Evolutionary conservation across 2,329 filamentous ascomycete genomes (phyloP).

Genomic region (Xylariaceae sp.): DNA sequence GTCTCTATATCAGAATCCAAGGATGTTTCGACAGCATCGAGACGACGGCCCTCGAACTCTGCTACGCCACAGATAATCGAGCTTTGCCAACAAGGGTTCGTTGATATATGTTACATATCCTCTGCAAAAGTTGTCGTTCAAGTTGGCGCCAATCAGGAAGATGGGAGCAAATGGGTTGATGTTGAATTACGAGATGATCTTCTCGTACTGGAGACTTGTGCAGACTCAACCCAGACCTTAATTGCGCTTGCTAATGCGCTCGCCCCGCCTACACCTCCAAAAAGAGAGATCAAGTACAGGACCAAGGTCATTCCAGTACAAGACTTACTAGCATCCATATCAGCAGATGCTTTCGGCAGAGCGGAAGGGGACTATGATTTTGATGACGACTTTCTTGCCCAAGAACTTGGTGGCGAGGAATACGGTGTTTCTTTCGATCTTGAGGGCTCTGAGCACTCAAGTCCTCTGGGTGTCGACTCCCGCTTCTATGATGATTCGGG

Average conservation of each 20-base stretch:
- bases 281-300: constrained; percentile 81
- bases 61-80: constrained; percentile 60
- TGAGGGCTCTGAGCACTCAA: constrained; percentile 42
- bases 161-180: constrained; percentile 71
- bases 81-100: constrained; percentile 73
- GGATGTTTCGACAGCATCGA: constrained; percentile 47
- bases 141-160: constrained; percentile 59
- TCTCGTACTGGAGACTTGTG: constrained; percentile 90
- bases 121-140: constrained; percentile 74
- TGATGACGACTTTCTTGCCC: constrained; percentile 66
- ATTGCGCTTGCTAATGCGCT: constrained; percentile 80
- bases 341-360: constrained; percentile 78
- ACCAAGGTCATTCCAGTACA: constrained; percentile 86
- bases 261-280: constrained; percentile 82
- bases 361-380: constrained; percentile 67
- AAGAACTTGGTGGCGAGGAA: constrained; percentile 53
- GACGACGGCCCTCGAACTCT: constrained; percentile 45
- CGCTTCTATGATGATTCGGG: constrained; percentile 55
- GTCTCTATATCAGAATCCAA: constrained; percentile 51
- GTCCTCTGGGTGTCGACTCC: constrained; percentile 48
- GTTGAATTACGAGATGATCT: constrained; percentile 85
- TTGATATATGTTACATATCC: constrained; percentile 86
- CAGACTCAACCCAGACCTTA: constrained; percentile 94
- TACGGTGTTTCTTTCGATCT: constrained; percentile 46
- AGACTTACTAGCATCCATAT: constrained; percentile 88